Conservation (phyloP, 2,329 filamentous ascomycete species). For the Biscogniauxia sp. region DNA sequence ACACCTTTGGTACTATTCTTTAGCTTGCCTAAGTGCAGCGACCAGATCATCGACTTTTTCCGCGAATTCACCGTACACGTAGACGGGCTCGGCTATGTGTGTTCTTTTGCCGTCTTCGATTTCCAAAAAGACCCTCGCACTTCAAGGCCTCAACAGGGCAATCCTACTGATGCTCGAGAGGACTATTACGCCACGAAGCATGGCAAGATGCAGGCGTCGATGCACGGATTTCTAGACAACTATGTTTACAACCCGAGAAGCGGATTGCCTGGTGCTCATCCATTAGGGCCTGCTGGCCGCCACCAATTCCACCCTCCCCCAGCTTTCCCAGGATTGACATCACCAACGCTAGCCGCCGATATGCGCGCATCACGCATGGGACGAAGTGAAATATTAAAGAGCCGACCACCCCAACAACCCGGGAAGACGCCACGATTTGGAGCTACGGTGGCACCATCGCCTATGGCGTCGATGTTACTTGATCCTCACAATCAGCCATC, state of each 20-base stretch:
- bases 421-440: slow-evolving; percentile 44
- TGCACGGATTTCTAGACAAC: slow-evolving; percentile 91
- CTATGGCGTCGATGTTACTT: slow-evolving; percentile 70
- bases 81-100: slow-evolving; percentile 92
- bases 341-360: slow-evolving; percentile 56
- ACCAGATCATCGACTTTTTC: slow-evolving; percentile 96
- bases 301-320: slow-evolving; percentile 73
- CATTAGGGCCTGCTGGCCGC: slow-evolving; percentile 46
- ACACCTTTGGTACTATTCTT: slow-evolving; percentile 87
- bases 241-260: slow-evolving; percentile 75
- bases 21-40: slow-evolving; percentile 82
- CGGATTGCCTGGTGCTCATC: slow-evolving; percentile 60
- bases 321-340: slow-evolving; percentile 68
- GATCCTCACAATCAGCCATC: slow-evolving; percentile 74
- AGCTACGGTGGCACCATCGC: slow-evolving; percentile 51
- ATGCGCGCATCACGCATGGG: slow-evolving; percentile 51
- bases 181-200: slow-evolving; percentile 96
- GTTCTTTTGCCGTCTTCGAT: slow-evolving; percentile 95
- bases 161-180: slow-evolving; percentile 67
- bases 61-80: slow-evolving; percentile 97
- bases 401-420: slow-evolving; percentile 37
- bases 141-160: slow-evolving; percentile 37
- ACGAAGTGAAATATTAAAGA: slow-evolving; percentile 44
- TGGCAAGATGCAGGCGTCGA: slow-evolving; percentile 96
- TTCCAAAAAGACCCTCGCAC: slow-evolving; percentile 76